Base-by-base conservation (phyloP, 2,329 filamentous ascomycete species). In the Colletotrichum sp. region DNA sequence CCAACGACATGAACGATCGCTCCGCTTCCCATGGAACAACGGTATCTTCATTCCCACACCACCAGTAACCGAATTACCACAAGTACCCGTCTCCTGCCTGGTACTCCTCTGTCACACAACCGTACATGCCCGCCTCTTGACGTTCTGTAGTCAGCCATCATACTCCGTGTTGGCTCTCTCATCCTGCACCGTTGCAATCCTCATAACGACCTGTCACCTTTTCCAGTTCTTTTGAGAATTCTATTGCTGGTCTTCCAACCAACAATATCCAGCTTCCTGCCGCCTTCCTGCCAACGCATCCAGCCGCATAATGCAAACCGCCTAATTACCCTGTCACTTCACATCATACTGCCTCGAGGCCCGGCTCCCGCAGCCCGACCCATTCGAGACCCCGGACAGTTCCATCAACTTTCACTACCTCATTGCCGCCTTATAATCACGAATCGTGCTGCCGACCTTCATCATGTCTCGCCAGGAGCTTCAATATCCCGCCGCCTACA, bases 1-100 rank as follows among this genome's bases (percentile, higher is more conserved):
- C 64, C 74, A 69, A 69, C 64, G 65, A 67, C 26, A 69, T 67
- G 28, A 71, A 64, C 43, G 72, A 75, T 75, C 67, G 75, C 43
- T 72, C 48, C 63, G 74, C 66, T 60, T 32, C 43, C 65, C 57
- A 34, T 32, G 60, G 72, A 59, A 52, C 70, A 73, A 39, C 34
- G 67, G 63, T 36, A 59, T 67, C 75, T 61, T 16, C 68, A 68
- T 64, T 48, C 57, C 72, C 64, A 69, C 65, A 55, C 64, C 21
- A 34, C 60, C 52, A 10, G 24, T 36, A 30, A 55, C 30, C 63
- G 26, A n/a, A 63, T 68, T 71, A 52, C 55, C 64, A 66, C 28
- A 73, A 74, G 43, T 63, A 69, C 57, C 32, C 30, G 55, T 43
- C 24, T 18, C 32, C 57, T 75, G 69, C 73, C 63, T 64, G 21